Conservation (phyloP, 371 early-diverging fungal genomes). For the Umbelopsis sp. region DNA sequence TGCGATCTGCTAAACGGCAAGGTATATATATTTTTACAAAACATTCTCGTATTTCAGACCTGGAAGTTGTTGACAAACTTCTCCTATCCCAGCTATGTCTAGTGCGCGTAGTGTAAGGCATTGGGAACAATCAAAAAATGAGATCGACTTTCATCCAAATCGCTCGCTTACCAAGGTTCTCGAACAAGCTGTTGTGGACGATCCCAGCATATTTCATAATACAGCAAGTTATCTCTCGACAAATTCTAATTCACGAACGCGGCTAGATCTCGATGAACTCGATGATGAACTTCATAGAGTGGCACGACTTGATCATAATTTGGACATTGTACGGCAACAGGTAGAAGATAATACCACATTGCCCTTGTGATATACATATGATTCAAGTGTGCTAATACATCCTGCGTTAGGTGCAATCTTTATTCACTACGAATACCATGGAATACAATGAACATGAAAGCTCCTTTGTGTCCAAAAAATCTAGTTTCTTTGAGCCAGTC, state of each 20-base stretch:
- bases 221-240: background rate
- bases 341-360: background rate
- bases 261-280: slow-evolving; percentile 11
- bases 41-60: no score
- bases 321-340: slow-evolving; percentile 14
- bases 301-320: background rate
- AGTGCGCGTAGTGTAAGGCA: background rate
- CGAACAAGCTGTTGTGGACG: background rate
- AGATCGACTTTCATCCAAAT: background rate
- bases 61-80: no score
- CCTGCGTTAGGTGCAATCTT: background rate
- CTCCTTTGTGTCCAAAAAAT: slow-evolving; percentile 2
- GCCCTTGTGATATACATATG: background rate
- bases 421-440: background rate
- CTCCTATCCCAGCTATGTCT: background rate
- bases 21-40: background rate
- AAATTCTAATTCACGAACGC: background rate
- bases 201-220: background rate
- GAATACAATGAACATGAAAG: slow-evolving; percentile 8
- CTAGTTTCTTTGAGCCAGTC: background rate
- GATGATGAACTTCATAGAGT: slow-evolving; percentile 10
- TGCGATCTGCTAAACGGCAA: background rate
- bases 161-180: background rate
- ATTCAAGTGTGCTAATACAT: background rate
- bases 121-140: background rate